Evolutionary conservation across 257 asterid species (phyloP).

Genomic region (Fraxinus pennsylvanica): DNA sequence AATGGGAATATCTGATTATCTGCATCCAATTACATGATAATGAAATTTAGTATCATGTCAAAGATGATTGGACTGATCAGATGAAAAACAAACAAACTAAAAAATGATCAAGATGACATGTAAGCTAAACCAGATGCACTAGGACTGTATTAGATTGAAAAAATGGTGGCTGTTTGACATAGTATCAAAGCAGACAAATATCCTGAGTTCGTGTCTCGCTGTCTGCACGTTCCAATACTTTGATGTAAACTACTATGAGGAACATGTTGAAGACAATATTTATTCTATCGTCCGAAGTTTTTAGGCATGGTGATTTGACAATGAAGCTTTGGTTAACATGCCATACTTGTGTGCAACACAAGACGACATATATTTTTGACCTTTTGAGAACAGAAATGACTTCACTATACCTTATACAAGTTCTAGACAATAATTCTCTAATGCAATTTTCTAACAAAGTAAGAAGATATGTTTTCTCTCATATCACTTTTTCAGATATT

Average conservation of each 20-base stretch:
- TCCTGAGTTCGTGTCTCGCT: not conserved
- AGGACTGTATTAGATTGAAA: not conserved
- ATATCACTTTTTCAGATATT: too few species aligned
- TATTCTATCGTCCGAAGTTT: not conserved
- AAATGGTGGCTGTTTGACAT: not conserved
- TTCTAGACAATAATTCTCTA: not conserved
- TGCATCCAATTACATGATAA: constrained; percentile 27
- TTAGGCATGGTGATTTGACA: not conserved
- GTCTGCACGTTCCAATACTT: not conserved
- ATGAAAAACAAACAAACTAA: not conserved
- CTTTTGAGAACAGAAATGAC: not conserved
- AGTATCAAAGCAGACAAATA: not conserved
- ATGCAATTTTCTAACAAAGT: not conserved
- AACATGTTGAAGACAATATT: not conserved
- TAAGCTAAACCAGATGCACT: not conserved
- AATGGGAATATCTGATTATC: constrained; percentile 85
- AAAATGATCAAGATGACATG: not conserved
- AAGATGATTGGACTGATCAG: not conserved
- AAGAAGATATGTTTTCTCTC: not conserved
- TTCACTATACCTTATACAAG: not conserved
- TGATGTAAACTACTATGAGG: not conserved
- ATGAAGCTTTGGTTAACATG: not conserved
- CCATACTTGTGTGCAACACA: not conserved
- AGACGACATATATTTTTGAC: not conserved
- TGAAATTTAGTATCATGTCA: not conserved